Percentiles rank a stretch among this genome's conserved stretches.
phyloP scores from a whole-genome alignment of 768 basidiomycete genomes.

The Lentinula sp. region DNA sequence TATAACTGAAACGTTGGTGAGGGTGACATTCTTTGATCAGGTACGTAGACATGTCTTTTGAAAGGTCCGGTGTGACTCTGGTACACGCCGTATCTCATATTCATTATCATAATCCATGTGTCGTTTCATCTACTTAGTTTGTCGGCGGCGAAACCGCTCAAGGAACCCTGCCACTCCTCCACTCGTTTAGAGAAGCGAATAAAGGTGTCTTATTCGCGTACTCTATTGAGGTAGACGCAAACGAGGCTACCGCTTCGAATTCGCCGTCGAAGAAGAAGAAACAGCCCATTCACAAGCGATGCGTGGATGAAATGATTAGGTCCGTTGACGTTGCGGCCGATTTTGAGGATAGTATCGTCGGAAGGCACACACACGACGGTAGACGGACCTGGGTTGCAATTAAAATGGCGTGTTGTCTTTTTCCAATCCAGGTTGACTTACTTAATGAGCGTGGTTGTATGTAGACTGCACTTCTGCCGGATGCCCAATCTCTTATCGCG shows the following conservation, averaged over 20 bases:
- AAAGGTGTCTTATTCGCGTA: constrained; percentile 79
- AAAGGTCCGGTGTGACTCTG: background rate
- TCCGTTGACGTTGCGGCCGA: constrained; percentile 76
- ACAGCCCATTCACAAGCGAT: constrained; percentile 45
- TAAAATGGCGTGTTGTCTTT: constrained; percentile 54
- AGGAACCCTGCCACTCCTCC: constrained; percentile 60
- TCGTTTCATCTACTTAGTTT: constrained; percentile 43
- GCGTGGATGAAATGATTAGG: constrained; percentile 69
- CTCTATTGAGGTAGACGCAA: constrained; percentile 78
- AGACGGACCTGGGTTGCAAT: constrained; percentile 80
- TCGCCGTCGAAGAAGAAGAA: constrained; percentile 14
- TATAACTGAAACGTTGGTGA: constrained; percentile 63
- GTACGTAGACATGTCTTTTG: constrained; percentile 26
- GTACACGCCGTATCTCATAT: too few species aligned
- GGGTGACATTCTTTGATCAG: constrained; percentile 83
- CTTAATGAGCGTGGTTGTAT: background rate
- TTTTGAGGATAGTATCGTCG: constrained; percentile 55
- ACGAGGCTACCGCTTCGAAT: constrained; percentile 32
- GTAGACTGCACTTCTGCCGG: constrained; percentile 66
- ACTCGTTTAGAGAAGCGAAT: constrained; percentile 54
- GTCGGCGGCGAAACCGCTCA: constrained; percentile 83
- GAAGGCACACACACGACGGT: constrained; percentile 18
- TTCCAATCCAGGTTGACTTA: background rate
- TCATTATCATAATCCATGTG: too few species aligned
- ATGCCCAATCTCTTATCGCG: constrained; percentile 52